These are phyloP conservation scores for Parastagonospora avenae DNA, from an alignment of 2,329 filamentous ascomycete genomes.

Conservation along the genomic window DNA sequence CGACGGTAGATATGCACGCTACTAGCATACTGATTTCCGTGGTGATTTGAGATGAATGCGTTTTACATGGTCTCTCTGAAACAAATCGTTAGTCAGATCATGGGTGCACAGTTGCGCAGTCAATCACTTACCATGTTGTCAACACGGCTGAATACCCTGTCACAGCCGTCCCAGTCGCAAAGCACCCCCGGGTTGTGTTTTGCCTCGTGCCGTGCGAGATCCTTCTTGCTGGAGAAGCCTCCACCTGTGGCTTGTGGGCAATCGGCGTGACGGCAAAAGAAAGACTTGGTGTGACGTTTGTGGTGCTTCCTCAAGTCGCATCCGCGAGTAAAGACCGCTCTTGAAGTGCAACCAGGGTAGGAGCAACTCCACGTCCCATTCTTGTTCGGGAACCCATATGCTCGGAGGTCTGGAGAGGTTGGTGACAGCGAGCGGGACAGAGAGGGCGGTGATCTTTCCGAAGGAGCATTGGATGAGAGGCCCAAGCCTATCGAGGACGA, in stretches of 20 bases:
- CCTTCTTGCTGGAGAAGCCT: conserved; percentile 68
- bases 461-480: conserved; percentile 28
- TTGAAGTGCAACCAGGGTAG: conserved; percentile 64
- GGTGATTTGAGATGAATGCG: conserved; percentile 47
- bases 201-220: conserved; percentile 65
- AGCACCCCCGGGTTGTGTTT: conserved; percentile 66
- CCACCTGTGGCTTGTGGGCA: conserved; percentile 62
- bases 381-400: conserved; percentile 51
- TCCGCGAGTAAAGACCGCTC: conserved; percentile 62
- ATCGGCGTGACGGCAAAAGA: conserved; percentile 64
- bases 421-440: conserved; percentile 48
- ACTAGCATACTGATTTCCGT: conserved; percentile 28
- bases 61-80: conserved; percentile 48
- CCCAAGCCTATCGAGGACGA: conserved; percentile 37
- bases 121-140: conserved; percentile 62
- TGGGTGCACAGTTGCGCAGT: not conserved
- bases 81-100: conserved; percentile 19
- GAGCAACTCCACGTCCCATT: conserved; percentile 63
- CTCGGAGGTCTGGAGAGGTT: conserved; percentile 46
- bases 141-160: conserved; percentile 63
- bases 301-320: conserved; percentile 68
- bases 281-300: conserved; percentile 65
- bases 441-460: conserved; percentile 37
- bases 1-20: not conserved
- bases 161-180: conserved; percentile 64